Evolutionary conservation across 176 grass and related monocot genomes (phyloP).

Genomic region (Elaeis guineensis): DNA sequence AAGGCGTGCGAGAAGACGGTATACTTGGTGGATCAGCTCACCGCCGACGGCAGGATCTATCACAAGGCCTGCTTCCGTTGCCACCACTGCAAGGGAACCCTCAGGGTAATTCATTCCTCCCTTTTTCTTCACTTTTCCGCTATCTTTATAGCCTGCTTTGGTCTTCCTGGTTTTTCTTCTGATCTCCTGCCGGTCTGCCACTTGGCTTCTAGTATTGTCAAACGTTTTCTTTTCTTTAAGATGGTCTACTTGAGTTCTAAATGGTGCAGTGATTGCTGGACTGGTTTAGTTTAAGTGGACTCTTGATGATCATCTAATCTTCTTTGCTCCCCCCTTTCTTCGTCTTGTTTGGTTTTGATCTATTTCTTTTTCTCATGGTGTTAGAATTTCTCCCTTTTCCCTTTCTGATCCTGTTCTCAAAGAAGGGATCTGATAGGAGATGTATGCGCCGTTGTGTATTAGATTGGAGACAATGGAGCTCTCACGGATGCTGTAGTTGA

Average conservation of each 20-base stretch:
- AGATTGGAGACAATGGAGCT: not conserved
- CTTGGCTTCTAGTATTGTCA: too few relatives aligned
- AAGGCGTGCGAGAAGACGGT: constrained; percentile 78
- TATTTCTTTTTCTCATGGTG: not conserved
- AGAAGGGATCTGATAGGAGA: not conserved
- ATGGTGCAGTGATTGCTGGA: too few relatives aligned
- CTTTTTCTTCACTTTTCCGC: not conserved
- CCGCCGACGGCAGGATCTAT: constrained; percentile 80
- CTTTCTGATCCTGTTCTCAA: not conserved
- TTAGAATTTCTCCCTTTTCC: not conserved
- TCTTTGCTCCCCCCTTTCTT: too few relatives aligned
- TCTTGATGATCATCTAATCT: too few relatives aligned
- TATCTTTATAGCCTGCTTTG: not conserved
- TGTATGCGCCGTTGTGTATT: constrained; percentile 1
- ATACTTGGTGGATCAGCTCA: constrained; percentile 85
- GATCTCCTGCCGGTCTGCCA: too few relatives aligned
- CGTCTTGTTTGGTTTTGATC: not conserved
- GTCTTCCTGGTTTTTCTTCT: not conserved
- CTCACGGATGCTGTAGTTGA: too few relatives aligned
- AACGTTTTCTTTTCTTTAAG: too few relatives aligned
- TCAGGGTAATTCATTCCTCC: constrained; percentile 39
- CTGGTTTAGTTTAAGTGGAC: too few relatives aligned
- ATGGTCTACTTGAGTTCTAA: too few relatives aligned
- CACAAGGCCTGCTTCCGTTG: constrained; percentile 96
- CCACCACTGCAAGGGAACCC: constrained; percentile 89